A percentile compares a stretch with the other conserved stretches of the same genome.
These are phyloP conservation scores for Trichoderma afroharzianum DNA, from an alignment of 2,329 filamentous ascomycete species.

Conservation along the genomic window DNA sequence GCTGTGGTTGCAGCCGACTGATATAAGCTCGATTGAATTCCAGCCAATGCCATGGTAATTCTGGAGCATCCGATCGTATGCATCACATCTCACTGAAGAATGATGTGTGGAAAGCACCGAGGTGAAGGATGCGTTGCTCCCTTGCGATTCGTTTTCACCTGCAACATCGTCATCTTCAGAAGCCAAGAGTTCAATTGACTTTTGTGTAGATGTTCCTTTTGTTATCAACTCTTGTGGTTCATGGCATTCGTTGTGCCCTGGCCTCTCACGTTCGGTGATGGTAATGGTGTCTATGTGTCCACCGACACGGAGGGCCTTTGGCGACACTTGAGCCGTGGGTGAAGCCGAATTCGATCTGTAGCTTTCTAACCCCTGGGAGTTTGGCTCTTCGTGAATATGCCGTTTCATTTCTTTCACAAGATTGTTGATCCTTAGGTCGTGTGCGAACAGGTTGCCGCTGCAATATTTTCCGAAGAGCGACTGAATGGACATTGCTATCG, in stretches of 20 bases:
- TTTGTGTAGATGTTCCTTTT: not conserved
- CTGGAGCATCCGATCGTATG: constrained; percentile 33
- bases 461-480: constrained; percentile 70
- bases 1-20: constrained; percentile 33
- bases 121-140: constrained; percentile 15
- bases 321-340: not conserved
- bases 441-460: constrained; percentile 54
- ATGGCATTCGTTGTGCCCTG: not conserved
- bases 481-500: constrained; percentile 56
- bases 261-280: not conserved
- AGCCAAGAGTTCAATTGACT: not conserved
- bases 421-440: constrained; percentile 59
- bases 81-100: constrained; percentile 30
- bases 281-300: not conserved
- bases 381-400: not conserved
- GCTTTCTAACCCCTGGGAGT: not conserved
- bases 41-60: constrained; percentile 30
- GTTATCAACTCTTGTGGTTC: too few species aligned
- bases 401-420: constrained; percentile 1
- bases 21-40: constrained; percentile 33
- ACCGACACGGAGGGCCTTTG: not conserved
- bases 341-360: not conserved
- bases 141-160: constrained; percentile 12
- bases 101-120: constrained; percentile 20
- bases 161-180: not conserved